A percentile compares a stretch with the other conserved stretches of the same genome.
Evolutionary conservation across 306 rosid genomes (phyloP).

Genomic region (Cajanus cajan): DNA sequence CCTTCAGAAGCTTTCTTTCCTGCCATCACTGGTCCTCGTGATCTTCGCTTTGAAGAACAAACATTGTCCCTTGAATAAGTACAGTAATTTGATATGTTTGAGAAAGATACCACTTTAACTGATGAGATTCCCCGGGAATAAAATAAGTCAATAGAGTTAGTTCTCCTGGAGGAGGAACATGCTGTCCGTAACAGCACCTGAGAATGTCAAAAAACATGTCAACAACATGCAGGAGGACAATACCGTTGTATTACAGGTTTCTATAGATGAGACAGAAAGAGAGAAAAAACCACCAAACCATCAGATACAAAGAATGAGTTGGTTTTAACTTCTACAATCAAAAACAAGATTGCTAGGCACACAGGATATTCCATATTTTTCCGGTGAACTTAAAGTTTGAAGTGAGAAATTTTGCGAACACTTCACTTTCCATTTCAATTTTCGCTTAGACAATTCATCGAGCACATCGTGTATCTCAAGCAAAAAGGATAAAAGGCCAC

Average conservation of each 20-base stretch:
- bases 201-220: constrained; percentile 25
- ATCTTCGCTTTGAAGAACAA: constrained; percentile 74
- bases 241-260: neutral
- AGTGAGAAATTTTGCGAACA: no score
- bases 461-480: constrained; percentile 28
- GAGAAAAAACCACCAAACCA: neutral
- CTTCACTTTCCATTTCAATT: neutral
- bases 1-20: constrained; percentile 85
- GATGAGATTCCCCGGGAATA: constrained; percentile 52
- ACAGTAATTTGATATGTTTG: constrained; percentile 42
- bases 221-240: neutral
- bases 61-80: constrained; percentile 47
- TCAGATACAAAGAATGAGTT: neutral
- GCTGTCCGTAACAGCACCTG: constrained; percentile 66
- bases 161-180: constrained; percentile 50
- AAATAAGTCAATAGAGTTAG: constrained; percentile 46
- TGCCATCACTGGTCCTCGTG: constrained; percentile 90
- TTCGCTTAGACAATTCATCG: constrained; percentile 41
- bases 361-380: no score
- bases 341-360: neutral
- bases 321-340: neutral
- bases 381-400: no score
- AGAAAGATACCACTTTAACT: constrained; percentile 41
- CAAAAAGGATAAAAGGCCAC: neutral
- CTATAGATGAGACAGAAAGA: neutral